Evolutionary conservation across 1,139 yeast genomes (phyloP).

Genomic region (Lodderomyces orthopsilosis): DNA sequence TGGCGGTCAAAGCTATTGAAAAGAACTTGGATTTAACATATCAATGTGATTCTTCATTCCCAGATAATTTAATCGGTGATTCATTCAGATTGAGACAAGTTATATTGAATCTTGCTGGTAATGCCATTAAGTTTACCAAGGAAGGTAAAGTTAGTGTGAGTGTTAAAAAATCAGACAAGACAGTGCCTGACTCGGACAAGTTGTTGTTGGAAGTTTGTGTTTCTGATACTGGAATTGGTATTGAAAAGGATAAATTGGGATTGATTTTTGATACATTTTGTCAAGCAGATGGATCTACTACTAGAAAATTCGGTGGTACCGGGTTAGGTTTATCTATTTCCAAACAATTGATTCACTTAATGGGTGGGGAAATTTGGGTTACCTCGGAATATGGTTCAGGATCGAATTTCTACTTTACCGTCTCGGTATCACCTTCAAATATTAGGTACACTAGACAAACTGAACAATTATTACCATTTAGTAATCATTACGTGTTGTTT

Average conservation of each 20-base stretch:
- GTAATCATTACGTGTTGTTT: constrained; percentile 65
- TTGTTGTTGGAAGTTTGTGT: constrained; percentile 79
- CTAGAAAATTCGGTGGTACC: constrained; percentile 89
- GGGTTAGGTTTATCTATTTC: constrained; percentile 86
- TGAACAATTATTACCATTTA: constrained; percentile 71
- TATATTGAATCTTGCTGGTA: constrained; percentile 78
- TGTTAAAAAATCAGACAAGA: constrained; percentile 50
- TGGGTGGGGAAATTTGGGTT: constrained; percentile 94
- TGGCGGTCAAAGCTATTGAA: constrained; percentile 86
- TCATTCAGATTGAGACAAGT: constrained; percentile 84
- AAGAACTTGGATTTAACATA: constrained; percentile 76
- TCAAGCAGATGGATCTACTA: constrained; percentile 91
- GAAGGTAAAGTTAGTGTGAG: constrained; percentile 72
- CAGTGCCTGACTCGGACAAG: constrained; percentile 48
- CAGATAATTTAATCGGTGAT: constrained; percentile 83
- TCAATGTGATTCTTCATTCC: constrained; percentile 82
- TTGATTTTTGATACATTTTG: constrained; percentile 85
- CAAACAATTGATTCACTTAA: constrained; percentile 76
- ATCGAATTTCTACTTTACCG: constrained; percentile 76
- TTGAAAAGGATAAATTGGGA: constrained; percentile 77
- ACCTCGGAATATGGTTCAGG: constrained; percentile 79
- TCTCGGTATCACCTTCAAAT: constrained; percentile 72
- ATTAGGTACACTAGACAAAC: constrained; percentile 62
- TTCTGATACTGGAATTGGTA: constrained; percentile 87
- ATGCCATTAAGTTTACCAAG: constrained; percentile 83